Percentiles rank a stretch among this genome's conserved stretches.
Evolutionary conservation across 768 basidiomycete genomes (phyloP).

Genomic region (Tricholoma saponaceum): DNA sequence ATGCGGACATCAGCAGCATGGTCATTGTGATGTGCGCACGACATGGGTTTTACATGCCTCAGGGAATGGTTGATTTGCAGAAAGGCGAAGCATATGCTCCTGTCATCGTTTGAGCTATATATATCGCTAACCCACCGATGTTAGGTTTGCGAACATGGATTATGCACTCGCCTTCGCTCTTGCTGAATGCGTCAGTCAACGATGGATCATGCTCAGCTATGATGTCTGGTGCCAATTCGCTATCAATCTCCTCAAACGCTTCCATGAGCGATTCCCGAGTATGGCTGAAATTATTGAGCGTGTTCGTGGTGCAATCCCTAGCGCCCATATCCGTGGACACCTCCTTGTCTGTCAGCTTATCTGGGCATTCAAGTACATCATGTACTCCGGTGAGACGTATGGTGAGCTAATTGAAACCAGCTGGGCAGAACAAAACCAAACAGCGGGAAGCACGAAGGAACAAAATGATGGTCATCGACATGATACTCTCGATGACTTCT

Average conservation of each 20-base stretch:
- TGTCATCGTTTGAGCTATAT: background rate
- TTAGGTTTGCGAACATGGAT: slow-evolving; percentile 20
- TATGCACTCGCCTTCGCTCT: slow-evolving; percentile 18
- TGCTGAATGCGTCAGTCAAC: slow-evolving; percentile 6
- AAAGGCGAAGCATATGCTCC: slow-evolving; percentile 24
- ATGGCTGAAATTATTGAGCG: slow-evolving; percentile 8
- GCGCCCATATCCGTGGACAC: slow-evolving; percentile 26
- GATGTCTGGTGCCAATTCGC: slow-evolving; percentile 27
- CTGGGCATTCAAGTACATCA: slow-evolving; percentile 23
- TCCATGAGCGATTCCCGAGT: slow-evolving; percentile 13
- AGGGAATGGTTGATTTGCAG: slow-evolving; percentile 21
- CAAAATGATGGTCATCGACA: too few relatives aligned
- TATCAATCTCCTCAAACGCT: slow-evolving; percentile 16
- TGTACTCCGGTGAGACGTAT: too few relatives aligned
- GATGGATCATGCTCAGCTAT: slow-evolving; percentile 22
- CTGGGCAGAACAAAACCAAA: too few relatives aligned
- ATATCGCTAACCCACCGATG: background rate
- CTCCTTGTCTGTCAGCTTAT: slow-evolving; percentile 17
- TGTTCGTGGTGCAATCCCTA: slow-evolving; percentile 22
- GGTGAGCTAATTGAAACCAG: too few relatives aligned
- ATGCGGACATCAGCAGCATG: slow-evolving; percentile 22
- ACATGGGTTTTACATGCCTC: slow-evolving; percentile 21
- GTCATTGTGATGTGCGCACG: slow-evolving; percentile 25
- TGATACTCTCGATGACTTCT: too few relatives aligned
- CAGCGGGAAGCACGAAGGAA: too few relatives aligned